phyloP scores from a whole-genome alignment of 192 early-diverging fungal species.

The Backusella australiensis region DNA sequence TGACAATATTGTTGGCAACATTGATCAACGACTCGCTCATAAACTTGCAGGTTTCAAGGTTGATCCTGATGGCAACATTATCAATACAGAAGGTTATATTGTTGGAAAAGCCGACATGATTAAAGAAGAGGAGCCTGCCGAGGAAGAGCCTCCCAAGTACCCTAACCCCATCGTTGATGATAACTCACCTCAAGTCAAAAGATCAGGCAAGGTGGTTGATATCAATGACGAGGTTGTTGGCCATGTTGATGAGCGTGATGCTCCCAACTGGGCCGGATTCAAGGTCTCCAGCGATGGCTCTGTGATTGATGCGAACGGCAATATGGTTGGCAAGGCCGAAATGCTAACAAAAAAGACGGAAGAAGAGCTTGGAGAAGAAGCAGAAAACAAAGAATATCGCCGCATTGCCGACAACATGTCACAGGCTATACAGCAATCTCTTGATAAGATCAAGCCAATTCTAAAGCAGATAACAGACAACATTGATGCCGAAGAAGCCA shows the following conservation, averaged over 20 bases:
- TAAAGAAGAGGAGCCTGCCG: not conserved
- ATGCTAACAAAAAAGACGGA: not conserved
- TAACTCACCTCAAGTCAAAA: not conserved
- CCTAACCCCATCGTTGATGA: conserved; percentile 8
- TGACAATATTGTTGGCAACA: conserved; percentile 12
- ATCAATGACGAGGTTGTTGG: conserved; percentile 1
- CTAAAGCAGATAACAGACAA: conserved; percentile 21
- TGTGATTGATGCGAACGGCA: conserved; percentile 9
- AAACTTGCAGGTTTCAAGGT: conserved; percentile 15
- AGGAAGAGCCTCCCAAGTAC: not conserved
- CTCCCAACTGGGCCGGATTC: conserved; percentile 1
- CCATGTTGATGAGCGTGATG: not conserved
- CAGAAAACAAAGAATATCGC: conserved; percentile 15
- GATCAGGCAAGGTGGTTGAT: conserved; percentile 12
- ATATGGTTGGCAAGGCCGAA: conserved; percentile 20
- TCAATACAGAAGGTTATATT: conserved; percentile 14
- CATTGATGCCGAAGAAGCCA: conserved; percentile 20
- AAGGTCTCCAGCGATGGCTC: conserved; percentile 12
- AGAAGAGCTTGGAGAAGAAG: conserved; percentile 9
- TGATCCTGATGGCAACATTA: conserved; percentile 18
- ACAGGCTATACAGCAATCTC: conserved; percentile 1
- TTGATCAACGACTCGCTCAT: not conserved
- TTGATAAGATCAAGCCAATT: conserved; percentile 17
- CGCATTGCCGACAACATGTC: conserved; percentile 18
- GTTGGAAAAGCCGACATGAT: conserved; percentile 15